A percentile compares a stretch with the other conserved stretches of the same genome.
phyloP scores from a whole-genome alignment of 257 asterid species.

The Capsicum chinense region DNA sequence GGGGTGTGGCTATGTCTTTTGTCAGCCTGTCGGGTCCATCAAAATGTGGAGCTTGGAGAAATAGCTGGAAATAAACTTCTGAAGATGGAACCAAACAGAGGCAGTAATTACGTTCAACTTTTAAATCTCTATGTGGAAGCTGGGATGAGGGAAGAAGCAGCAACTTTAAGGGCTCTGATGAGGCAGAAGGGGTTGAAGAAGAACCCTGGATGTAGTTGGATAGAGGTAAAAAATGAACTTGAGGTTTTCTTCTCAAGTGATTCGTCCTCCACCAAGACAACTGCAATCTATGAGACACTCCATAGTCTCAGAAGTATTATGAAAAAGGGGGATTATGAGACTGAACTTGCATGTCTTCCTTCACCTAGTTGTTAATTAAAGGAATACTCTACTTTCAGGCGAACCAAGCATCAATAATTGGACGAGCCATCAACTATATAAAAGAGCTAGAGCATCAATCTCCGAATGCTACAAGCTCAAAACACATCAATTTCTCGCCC shows the following conservation, averaged over 20 bases:
- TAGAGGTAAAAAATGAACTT: constrained; percentile 63
- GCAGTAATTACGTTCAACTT: constrained; percentile 67
- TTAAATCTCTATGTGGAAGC: constrained; percentile 69
- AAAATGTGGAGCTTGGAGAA: constrained; percentile 67
- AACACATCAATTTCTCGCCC: neutral
- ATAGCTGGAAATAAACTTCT: constrained; percentile 69
- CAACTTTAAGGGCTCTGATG: constrained; percentile 65
- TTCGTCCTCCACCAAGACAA: constrained; percentile 51
- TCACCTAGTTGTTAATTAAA: neutral
- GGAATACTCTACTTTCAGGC: constrained; percentile 46
- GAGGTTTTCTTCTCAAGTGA: constrained; percentile 80
- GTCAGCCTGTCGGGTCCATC: constrained; percentile 78
- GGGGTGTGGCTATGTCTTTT: constrained; percentile 74
- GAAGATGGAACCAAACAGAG: constrained; percentile 56
- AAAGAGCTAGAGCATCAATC: constrained; percentile 82
- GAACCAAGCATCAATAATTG: constrained; percentile 90
- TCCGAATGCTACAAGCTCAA: constrained; percentile 51
- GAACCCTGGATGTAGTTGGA: constrained; percentile 91
- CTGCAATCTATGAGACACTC: constrained; percentile 56
- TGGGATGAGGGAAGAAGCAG: constrained; percentile 75
- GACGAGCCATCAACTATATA: constrained; percentile 80
- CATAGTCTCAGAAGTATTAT: constrained; percentile 48
- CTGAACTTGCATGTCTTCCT: constrained; percentile 25
- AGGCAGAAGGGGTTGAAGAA: constrained; percentile 68
- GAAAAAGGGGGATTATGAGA: constrained; percentile 40